Conservation (phyloP, 208 protist species). For the Baffinella frigidus region DNA sequence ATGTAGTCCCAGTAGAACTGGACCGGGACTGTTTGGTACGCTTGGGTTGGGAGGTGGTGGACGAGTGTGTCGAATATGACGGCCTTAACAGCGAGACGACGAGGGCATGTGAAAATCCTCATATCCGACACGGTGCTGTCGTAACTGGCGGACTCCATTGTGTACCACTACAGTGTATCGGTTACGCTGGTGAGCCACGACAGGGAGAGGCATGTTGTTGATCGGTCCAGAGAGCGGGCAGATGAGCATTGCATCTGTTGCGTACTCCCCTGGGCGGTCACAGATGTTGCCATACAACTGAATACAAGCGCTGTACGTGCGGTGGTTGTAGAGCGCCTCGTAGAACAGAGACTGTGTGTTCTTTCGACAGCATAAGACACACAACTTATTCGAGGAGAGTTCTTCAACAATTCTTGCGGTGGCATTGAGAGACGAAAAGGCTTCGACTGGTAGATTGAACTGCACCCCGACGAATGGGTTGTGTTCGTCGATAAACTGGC, state of each 20-base stretch:
- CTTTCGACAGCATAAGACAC: conserved; percentile 17
- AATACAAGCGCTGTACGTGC: neutral
- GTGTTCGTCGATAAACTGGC: neutral
- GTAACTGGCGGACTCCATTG: neutral
- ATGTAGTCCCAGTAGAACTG: too few species aligned
- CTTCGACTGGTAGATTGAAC: neutral
- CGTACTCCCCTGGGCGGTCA: too few species aligned
- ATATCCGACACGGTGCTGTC: neutral
- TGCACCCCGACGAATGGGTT: conserved; percentile 10
- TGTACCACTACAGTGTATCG: neutral
- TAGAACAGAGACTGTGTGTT: conserved; percentile 12
- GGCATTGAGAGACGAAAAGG: too few species aligned
- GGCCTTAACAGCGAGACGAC: too few species aligned
- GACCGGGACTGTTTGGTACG: too few species aligned
- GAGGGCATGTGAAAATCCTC: too few species aligned
- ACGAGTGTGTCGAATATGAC: too few species aligned
- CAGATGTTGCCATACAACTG: too few species aligned
- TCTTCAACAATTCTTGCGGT: too few species aligned
- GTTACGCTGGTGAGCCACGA: neutral
- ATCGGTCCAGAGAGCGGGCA: neutral
- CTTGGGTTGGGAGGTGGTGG: too few species aligned
- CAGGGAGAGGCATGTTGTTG: neutral
- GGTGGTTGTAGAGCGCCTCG: neutral
- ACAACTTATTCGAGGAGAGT: neutral
- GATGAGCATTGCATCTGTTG: neutral